Conservation (phyloP, 176 grass and related monocot species). For the Puccinellia tenuiflora region DNA sequence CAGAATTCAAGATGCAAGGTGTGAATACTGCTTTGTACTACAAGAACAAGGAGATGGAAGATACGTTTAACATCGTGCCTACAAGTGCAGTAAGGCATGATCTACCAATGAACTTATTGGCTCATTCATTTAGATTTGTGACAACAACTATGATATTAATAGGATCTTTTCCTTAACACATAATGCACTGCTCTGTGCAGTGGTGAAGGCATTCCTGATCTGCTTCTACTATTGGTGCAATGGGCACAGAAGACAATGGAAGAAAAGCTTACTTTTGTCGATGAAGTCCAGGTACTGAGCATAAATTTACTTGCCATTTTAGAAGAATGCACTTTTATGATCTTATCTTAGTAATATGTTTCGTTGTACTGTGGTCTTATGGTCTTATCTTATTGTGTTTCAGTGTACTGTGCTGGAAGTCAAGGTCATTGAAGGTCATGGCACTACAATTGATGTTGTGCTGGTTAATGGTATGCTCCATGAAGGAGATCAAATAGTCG, state of each 20-base stretch:
- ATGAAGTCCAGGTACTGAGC: constrained; percentile 82
- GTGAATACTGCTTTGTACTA: constrained; percentile 92
- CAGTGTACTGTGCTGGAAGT: constrained; percentile 97
- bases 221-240: constrained; percentile 85
- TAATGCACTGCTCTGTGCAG: constrained; percentile 23
- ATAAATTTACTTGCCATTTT: neutral
- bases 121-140: neutral
- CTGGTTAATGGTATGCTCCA: constrained; percentile 82
- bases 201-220: constrained; percentile 96
- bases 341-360: constrained; percentile 20
- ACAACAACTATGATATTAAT: neutral
- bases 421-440: constrained; percentile 89
- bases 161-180: constrained; percentile 11
- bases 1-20: constrained; percentile 91
- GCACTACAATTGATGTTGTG: constrained; percentile 89
- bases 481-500: constrained; percentile 92
- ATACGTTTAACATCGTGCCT: constrained; percentile 92
- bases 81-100: constrained; percentile 85
- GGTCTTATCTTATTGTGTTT: constrained; percentile 20
- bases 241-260: constrained; percentile 93
- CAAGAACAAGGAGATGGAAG: constrained; percentile 88
- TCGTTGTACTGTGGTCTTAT: constrained; percentile 55
- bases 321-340: constrained; percentile 6
- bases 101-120: neutral
- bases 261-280: constrained; percentile 85